Evolutionary conservation across 495 filamentous ascomycete genomes (phyloP).

Genomic region (Sphaerosporella brunnea): DNA sequence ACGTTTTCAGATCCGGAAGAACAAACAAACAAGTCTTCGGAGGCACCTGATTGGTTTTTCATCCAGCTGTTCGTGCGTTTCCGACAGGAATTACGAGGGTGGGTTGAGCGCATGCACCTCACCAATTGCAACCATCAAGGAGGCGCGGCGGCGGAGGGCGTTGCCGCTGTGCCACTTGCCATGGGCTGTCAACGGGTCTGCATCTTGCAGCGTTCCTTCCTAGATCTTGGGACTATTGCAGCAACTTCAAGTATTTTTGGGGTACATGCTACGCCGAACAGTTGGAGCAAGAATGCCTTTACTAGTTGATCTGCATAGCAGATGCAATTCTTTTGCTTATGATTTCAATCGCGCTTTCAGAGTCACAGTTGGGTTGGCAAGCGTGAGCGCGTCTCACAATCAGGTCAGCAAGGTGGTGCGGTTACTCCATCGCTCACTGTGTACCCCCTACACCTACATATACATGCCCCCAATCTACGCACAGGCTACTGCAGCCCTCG

Average conservation of each 20-base stretch:
- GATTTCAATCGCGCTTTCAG: neutral
- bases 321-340: neutral
- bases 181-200: neutral
- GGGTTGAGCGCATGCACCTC: neutral
- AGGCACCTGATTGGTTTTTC: neutral
- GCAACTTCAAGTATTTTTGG: neutral
- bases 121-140: neutral
- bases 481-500: neutral
- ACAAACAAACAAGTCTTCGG: neutral
- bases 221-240: conserved; percentile 4
- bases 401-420: neutral
- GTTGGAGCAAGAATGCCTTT: neutral
- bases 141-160: neutral
- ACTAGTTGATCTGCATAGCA: neutral
- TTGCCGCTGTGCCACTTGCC: neutral
- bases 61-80: neutral
- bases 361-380: no score
- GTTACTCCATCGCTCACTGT: neutral
- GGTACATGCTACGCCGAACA: neutral
- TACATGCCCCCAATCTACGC: neutral
- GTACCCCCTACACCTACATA: neutral
- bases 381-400: no score
- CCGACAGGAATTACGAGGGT: neutral
- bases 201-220: neutral
- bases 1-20: no score